Evolutionary conservation across 129 eudicot genomes (phyloP).

Genomic region (Smallanthus sonchifolius): DNA sequence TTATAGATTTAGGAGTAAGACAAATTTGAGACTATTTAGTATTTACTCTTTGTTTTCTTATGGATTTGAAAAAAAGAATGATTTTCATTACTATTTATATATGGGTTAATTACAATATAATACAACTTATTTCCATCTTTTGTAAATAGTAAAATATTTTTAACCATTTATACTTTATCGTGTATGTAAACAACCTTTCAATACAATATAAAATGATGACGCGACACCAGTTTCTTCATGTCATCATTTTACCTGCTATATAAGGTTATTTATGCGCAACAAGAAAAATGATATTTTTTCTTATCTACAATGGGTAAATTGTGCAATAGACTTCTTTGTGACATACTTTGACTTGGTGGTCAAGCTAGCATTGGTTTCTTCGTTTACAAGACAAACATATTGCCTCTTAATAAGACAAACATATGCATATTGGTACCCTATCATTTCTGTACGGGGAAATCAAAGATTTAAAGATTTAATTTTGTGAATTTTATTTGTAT

Average conservation of each 20-base stretch:
- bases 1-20: slow-evolving; percentile 6
- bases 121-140: background rate
- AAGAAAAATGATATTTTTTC: background rate
- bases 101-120: background rate
- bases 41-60: background rate
- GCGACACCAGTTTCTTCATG: background rate
- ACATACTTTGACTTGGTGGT: slow-evolving; percentile 13
- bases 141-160: background rate
- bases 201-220: background rate
- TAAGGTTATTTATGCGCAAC: background rate
- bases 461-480: background rate
- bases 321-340: background rate
- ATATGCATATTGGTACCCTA: slow-evolving; percentile 17
- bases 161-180: background rate
- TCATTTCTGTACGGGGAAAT: background rate
- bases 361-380: slow-evolving; percentile 33
- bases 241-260: background rate
- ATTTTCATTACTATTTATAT: background rate
- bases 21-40: slow-evolving; percentile 6
- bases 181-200: background rate
- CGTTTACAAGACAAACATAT: slow-evolving; percentile 33
- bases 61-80: background rate
- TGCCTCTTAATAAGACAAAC: slow-evolving; percentile 18
- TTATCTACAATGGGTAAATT: background rate
- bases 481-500: background rate